Percentiles rank a stretch among this genome's conserved stretches.
Conservation (phyloP, 495 filamentous ascomycete genomes). For the Aspergillus homomorphus region DNA sequence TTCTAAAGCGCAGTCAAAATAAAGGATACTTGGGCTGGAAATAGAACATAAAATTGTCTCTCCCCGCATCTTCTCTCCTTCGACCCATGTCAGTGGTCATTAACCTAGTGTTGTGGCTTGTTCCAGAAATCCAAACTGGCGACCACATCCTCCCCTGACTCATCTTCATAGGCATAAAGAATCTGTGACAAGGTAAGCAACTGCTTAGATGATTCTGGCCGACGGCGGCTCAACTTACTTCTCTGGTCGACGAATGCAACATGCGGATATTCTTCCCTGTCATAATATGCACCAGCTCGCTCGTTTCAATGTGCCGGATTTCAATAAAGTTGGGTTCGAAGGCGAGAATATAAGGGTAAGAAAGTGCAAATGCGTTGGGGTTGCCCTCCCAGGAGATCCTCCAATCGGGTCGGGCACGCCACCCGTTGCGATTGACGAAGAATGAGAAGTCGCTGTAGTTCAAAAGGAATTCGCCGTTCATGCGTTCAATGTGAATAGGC, state of each 20-base stretch:
- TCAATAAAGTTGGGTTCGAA: slow-evolving; percentile 99
- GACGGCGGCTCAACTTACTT: slow-evolving; percentile 57
- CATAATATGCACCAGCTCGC: slow-evolving; percentile 86
- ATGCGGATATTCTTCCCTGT: slow-evolving; percentile 94
- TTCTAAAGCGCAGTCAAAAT: slow-evolving; percentile 23
- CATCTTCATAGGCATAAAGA: slow-evolving; percentile 95
- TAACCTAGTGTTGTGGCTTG: slow-evolving; percentile 40
- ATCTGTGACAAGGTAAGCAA: slow-evolving; percentile 54
- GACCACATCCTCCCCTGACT: slow-evolving; percentile 86
- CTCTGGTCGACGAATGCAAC: slow-evolving; percentile 92
- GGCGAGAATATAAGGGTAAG: slow-evolving; percentile 91
- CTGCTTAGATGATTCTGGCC: not conserved
- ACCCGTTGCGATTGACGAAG: slow-evolving; percentile 98
- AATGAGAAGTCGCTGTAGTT: slow-evolving; percentile 99
- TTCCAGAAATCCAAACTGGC: slow-evolving; percentile 97
- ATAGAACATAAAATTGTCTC: not conserved
- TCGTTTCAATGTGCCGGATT: slow-evolving; percentile 89
- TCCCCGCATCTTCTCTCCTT: not conserved
- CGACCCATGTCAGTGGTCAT: not conserved
- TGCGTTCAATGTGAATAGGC: slow-evolving; percentile 96
- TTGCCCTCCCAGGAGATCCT: slow-evolving; percentile 95
- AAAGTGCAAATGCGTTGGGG: slow-evolving; percentile 86
- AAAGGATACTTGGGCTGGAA: not conserved
- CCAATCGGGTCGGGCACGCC: slow-evolving; percentile 95
- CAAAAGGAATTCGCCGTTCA: slow-evolving; percentile 94